Evolutionary conservation across 2,329 filamentous ascomycete genomes (phyloP).

Genomic region (Talaromyces sp.): DNA sequence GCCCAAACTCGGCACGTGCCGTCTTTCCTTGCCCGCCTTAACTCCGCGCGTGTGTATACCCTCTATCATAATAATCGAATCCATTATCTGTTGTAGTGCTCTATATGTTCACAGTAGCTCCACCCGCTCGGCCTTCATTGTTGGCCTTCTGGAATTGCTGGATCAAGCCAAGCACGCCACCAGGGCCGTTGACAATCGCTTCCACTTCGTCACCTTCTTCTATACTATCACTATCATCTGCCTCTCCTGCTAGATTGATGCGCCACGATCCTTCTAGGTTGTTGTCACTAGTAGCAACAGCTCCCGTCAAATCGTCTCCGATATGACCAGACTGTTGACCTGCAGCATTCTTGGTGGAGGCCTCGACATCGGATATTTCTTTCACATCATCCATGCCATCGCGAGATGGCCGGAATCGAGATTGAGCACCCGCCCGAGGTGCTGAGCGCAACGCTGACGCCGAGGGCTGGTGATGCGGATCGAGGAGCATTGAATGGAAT

Average conservation of each 20-base stretch:
- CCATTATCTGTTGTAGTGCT: background rate
- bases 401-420: constrained; percentile 32
- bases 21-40: background rate
- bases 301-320: constrained; percentile 34
- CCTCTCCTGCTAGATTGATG: constrained; percentile 41
- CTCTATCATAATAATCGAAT: background rate
- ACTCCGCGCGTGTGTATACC: background rate
- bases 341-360: constrained; percentile 10
- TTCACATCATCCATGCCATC: constrained; percentile 33
- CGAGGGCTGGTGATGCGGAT: constrained; percentile 47
- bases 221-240: constrained; percentile 39
- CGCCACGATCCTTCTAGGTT: constrained; percentile 56
- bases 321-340: constrained; percentile 22
- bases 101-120: constrained; percentile 17
- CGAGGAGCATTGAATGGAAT: constrained; percentile 44
- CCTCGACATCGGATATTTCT: constrained; percentile 23
- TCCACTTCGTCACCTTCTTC: constrained; percentile 51
- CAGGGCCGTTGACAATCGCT: constrained; percentile 42
- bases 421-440: constrained; percentile 25
- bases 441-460: constrained; percentile 35
- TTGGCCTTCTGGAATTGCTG: constrained; percentile 64
- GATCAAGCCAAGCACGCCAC: constrained; percentile 62
- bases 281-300: constrained; percentile 48
- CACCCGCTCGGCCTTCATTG: constrained; percentile 36
- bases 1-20: background rate